Evolutionary conservation across 345 rosid species (phyloP), one percentile per base, ranked within the genome.

Genomic region (Hirschfeldia incana): DNA sequence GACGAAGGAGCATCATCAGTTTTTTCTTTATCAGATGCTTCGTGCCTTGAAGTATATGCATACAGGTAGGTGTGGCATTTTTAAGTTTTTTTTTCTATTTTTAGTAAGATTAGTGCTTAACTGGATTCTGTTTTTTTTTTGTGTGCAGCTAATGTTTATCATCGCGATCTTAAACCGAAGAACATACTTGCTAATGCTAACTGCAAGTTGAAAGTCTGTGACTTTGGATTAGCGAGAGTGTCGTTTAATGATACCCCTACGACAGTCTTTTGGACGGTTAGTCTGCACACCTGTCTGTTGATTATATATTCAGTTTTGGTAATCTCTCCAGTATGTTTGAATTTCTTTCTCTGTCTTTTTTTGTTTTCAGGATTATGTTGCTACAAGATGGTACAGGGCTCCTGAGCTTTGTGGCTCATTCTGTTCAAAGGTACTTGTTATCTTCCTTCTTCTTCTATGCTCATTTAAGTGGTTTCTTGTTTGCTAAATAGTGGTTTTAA

Each of bases 361-460:
- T 75, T 21, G 21, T 21, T 21, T 81, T 30, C 85, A 90, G 98
- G 99, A 95, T 78, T 95, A 95, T 79, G 99, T 95, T 81, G 97
- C 98, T 67, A 91, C 99, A 26, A 88, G 99, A 85, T 95, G 99
- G 99, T 93, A 95, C 77, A 91, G 99, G 78, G 99, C 98, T 39
- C 98, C 98, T 46, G 98, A 95, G 86, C 86, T 95, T 8, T 93
- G 99, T 82, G 98, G 99, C 62, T 95, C 99, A 26, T 95, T 95
- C 85, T 95, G 81, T 82, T 90, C 99, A 29, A 93, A 91, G 97
- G 99, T 95, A 87, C 83, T 78, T 29, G 69, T 77, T 9, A 1
- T 46, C 36, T 63, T 57, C 37, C 21, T 21, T 21, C 21, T 34
- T 58, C 36, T 29, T 68, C 10, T 46, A 17, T 74, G 39, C 21